Evolutionary conservation across 495 filamentous ascomycete species (phyloP).

Genomic region (Xylona heveae): DNA sequence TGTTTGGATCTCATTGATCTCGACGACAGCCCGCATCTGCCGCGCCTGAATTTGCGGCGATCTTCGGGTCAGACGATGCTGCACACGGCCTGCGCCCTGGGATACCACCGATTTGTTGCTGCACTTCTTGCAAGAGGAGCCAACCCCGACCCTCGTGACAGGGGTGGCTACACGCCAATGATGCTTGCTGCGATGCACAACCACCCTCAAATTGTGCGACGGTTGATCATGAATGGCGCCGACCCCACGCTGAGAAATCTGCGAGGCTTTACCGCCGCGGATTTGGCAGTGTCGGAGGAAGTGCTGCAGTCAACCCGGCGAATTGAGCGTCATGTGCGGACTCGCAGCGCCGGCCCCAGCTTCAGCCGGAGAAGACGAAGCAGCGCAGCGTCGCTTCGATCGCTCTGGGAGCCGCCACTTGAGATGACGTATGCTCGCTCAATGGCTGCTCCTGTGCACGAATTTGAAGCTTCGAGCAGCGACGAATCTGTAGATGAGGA

Average conservation of each 20-base stretch:
- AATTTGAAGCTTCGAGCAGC: slow-evolving; percentile 7
- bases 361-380: slow-evolving; percentile 35
- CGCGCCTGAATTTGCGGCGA: slow-evolving; percentile 39
- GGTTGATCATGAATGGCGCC: slow-evolving; percentile 50
- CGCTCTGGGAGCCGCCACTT: slow-evolving; percentile 36
- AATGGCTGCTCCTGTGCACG: not conserved
- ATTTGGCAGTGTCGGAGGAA: slow-evolving; percentile 44
- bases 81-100: slow-evolving; percentile 58
- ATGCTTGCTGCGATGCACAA: slow-evolving; percentile 66
- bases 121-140: slow-evolving; percentile 65
- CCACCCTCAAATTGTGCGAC: slow-evolving; percentile 51
- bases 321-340: slow-evolving; percentile 29
- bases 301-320: slow-evolving; percentile 21
- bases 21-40: slow-evolving; percentile 44
- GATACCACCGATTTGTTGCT: slow-evolving; percentile 57
- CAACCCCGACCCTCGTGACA: slow-evolving; percentile 51
- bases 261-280: slow-evolving; percentile 47
- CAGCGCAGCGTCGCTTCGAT: slow-evolving; percentile 42
- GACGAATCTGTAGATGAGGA: slow-evolving; percentile 17
- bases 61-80: slow-evolving; percentile 60
- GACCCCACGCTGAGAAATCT: slow-evolving; percentile 49
- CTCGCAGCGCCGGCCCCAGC: slow-evolving; percentile 31
- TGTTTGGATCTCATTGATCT: slow-evolving; percentile 61
- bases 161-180: slow-evolving; percentile 64
- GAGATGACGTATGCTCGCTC: not conserved